Percentiles rank a stretch among this genome's conserved stretches.
Conservation (phyloP, 768 basidiomycete genomes). For the Phylloporus sp. region DNA sequence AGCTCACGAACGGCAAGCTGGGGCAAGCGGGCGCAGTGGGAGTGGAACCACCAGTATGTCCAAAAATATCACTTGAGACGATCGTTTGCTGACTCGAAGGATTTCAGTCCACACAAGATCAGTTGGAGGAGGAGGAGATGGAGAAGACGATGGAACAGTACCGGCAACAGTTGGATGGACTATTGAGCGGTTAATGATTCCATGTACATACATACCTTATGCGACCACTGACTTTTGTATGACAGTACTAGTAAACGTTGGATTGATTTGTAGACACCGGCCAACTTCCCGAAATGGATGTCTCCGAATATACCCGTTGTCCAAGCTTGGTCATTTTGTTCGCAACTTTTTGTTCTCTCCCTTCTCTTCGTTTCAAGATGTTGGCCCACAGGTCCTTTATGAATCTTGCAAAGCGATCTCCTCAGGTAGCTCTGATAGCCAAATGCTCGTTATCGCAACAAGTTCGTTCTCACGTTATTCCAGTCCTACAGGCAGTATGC, state of each 20-base stretch:
- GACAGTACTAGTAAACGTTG: not conserved
- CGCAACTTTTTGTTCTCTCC: conserved; percentile 8
- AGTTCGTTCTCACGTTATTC: conserved; percentile 13
- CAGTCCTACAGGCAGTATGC: conserved; percentile 65
- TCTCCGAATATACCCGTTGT: conserved; percentile 15
- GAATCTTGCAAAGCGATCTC: conserved; percentile 46
- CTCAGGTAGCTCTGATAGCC: conserved; percentile 48
- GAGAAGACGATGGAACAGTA: conserved; percentile 90
- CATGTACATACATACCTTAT: conserved; percentile 12
- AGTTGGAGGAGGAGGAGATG: conserved; percentile 73
- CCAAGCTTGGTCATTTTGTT: conserved; percentile 10
- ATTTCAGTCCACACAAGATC: conserved; percentile 54
- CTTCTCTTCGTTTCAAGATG: conserved; percentile 41
- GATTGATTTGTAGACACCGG: not conserved
- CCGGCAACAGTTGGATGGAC: conserved; percentile 81
- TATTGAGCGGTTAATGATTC: conserved; percentile 51
- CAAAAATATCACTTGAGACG: not conserved
- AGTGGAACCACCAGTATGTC: conserved; percentile 71
- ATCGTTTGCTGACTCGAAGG: conserved; percentile 6
- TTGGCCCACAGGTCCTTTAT: conserved; percentile 54
- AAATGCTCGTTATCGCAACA: not conserved
- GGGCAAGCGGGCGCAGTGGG: conserved; percentile 76
- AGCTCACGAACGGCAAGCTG: conserved; percentile 94
- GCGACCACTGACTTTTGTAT: conserved; percentile 7
- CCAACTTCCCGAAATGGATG: conserved; percentile 12